These are phyloP conservation scores for Escallonia herrerae DNA, from an alignment of 129 eudicot species.

Conservation along the genomic window DNA sequence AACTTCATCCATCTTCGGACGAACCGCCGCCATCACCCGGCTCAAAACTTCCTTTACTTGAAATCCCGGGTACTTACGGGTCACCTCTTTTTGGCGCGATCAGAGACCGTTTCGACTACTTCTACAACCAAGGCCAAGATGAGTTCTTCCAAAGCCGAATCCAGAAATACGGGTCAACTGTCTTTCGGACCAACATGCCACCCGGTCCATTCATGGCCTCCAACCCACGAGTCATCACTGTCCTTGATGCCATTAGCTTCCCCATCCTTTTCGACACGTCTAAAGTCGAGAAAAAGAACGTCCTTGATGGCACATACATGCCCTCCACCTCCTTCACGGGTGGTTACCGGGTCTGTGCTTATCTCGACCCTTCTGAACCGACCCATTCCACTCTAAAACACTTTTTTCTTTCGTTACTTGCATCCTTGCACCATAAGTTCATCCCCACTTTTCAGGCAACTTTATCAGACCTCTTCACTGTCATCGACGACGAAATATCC, in stretches of 20 bases:
- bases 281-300: conserved; percentile 53
- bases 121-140: conserved; percentile 60
- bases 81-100: conserved; percentile 48
- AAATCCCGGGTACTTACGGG: conserved; percentile 67
- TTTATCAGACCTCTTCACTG: conserved; percentile 20
- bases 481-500: conserved; percentile 38
- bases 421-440: conserved; percentile 27
- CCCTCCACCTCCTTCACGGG: conserved; percentile 51
- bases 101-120: conserved; percentile 49
- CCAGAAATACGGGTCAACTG: conserved; percentile 52
- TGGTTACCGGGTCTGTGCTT: conserved; percentile 51
- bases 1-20: neutral
- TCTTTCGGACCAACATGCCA: conserved; percentile 36
- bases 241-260: conserved; percentile 52
- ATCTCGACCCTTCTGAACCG: conserved; percentile 50
- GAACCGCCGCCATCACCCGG: conserved; percentile 2
- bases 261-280: conserved; percentile 49
- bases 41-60: conserved; percentile 23
- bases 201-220: conserved; percentile 38
- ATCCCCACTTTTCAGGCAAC: conserved; percentile 36
- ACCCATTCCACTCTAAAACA: conserved; percentile 35
- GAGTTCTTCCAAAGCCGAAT: conserved; percentile 45
- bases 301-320: conserved; percentile 61
- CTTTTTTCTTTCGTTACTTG: conserved; percentile 26
- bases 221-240: conserved; percentile 35